Base-by-base conservation (phyloP, 441 rosid genomes). In the Lepidium campestre region DNA sequence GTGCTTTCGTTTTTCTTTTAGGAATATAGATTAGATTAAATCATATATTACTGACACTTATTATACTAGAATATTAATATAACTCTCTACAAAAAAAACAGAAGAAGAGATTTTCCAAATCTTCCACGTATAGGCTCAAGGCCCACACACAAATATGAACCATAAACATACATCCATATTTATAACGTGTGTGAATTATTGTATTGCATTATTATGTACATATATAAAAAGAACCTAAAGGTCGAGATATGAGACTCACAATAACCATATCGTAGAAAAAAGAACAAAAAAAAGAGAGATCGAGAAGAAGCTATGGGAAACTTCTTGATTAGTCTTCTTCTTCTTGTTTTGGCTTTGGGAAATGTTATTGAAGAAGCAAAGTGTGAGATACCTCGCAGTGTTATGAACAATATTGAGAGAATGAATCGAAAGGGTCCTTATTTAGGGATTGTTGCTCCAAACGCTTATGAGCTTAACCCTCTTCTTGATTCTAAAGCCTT, bases 381-480 rank as follows among this genome's bases (percentile, higher is more conserved):
- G 56, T 81, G 75, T 46, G 82, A 54, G 29, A 27, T 86, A 42
- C 60, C 88, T 36, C 6, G 17, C 17, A 22, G 10, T 0, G 40
- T 10, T 2, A 23, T 74, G 80, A 58, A 2, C 11, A 73, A 55
- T 25, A 81, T 87, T 0, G 36, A 27, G 4, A 20, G 3, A n/a
- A 70, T 80, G 6, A 87, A 86, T 63, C 52, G 20, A 41, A 50
- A 45, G 32, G 90, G 90, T 63, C 86, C 86, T 2, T 83, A 73
- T 56, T 65, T 86, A 1, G 90, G 90, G 6, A 76, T 83, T 35
- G 32, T 84, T 5, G 81, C 80, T 54, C 90, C 94, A 42, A 86
- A 87, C 68, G 55, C 79, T 15, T 90, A 59, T 59, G 94, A 90
- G 78, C 80, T 87, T 82, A 79, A 75, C 64, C 97, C 97, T 77